These are phyloP conservation scores for Solanum aculeatissimum DNA, from an alignment of 305 asterid genomes.

Conservation along the genomic window DNA sequence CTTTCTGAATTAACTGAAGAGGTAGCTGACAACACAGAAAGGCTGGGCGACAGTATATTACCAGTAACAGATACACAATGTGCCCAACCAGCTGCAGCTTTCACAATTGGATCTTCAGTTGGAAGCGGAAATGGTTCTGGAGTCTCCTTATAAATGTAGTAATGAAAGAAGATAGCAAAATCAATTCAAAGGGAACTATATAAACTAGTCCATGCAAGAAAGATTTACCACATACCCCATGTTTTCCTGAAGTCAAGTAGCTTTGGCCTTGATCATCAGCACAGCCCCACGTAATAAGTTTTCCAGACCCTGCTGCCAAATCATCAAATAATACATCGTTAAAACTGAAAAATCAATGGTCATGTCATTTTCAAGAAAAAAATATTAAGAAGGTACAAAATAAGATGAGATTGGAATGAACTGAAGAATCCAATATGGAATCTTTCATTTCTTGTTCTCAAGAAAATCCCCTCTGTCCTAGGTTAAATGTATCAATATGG, in stretches of 20 bases:
- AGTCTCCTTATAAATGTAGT: conserved; percentile 23
- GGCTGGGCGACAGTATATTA: neutral
- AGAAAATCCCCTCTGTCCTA: neutral
- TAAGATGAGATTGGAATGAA: neutral
- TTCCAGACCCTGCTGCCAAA: conserved; percentile 31
- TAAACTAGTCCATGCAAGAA: neutral
- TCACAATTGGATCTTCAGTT: conserved; percentile 26
- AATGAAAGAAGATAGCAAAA: conserved; percentile 14
- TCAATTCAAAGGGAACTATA: neutral
- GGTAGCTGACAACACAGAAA: neutral
- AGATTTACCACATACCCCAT: conserved; percentile 36
- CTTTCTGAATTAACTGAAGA: neutral
- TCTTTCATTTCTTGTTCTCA: neutral
- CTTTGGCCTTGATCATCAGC: conserved; percentile 77
- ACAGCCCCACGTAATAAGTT: conserved; percentile 66
- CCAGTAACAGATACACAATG: conserved; percentile 60
- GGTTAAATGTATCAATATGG: neutral
- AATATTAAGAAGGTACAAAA: neutral
- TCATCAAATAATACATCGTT: neutral
- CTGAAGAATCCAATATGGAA: neutral
- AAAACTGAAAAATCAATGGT: neutral
- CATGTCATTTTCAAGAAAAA: neutral
- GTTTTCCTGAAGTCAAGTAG: conserved; percentile 67
- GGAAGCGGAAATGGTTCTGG: conserved; percentile 54
- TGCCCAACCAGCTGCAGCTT: conserved; percentile 77